Base-by-base conservation (phyloP, 1,139 yeast species). In the Suhomyces taliae region DNA sequence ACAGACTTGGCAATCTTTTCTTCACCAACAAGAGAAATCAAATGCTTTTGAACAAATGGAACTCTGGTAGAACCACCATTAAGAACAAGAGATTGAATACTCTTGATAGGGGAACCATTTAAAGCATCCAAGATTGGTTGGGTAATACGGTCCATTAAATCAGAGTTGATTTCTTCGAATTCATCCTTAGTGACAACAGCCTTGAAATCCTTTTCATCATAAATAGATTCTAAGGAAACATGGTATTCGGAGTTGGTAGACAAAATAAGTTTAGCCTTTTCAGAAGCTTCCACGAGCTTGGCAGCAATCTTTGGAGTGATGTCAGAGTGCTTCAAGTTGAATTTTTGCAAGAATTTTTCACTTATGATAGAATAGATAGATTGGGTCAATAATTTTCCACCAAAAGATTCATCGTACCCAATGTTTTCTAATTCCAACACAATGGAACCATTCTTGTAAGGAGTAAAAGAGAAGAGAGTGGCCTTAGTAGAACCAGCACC, bases 401-500 rank as follows among this genome's bases (percentile, higher is more conserved):
- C 95, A 43, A 90, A 70, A 1, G 69, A 56, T 15, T 74, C 72
- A 59, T 86, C 90, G 59, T 67, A 82, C 0, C 93, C 91, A 50
- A 84, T 79, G 34, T 89, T 90, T 60, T 85, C 87, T 34, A 90
- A 77, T 48, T 83, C 87, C 43, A 90, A 70, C 7, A 65, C 62
- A 15, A 73, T 60, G 11, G 74, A 60, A 36, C 69, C 66, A 47
- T 70, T 69, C 8, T 61, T 69, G 51, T 76, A 76, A 32, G 80
- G 79, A 35, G 71, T 68, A 52, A 84, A 72, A 1, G 93, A 83
- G 46, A 91, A 83, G 32, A 93, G 69, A 0, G 98, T 87, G 3
- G 97, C 96, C 47, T 85, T 82, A 0, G 96, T 87, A 0, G 95
- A 84, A 1, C 96, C 96, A 3, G 97, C 95, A 43, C 99, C 99